Evolutionary conservation across 495 filamentous ascomycete genomes (phyloP).

Genomic region (Parathielavia appendiculata): DNA sequence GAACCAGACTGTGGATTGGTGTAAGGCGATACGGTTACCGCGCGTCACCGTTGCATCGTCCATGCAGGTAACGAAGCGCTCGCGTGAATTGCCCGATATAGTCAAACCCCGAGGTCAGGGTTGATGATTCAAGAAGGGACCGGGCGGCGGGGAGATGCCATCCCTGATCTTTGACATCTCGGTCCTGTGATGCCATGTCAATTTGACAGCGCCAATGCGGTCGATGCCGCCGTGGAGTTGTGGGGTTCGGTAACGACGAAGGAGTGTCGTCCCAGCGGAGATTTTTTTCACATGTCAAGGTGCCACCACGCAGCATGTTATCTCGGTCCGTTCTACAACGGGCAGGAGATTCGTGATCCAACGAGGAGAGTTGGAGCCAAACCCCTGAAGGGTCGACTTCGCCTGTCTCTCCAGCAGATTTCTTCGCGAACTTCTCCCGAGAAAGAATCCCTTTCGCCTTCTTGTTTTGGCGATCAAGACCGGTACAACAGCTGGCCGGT

Average conservation of each 20-base stretch:
- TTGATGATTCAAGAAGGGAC: neutral
- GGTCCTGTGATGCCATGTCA: neutral
- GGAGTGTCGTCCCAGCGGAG: neutral
- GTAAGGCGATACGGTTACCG: neutral
- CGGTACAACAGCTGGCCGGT: neutral
- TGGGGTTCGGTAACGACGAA: no score
- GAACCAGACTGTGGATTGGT: no score
- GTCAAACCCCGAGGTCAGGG: neutral
- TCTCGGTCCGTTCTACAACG: neutral
- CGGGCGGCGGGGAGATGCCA: neutral
- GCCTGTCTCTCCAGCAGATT: neutral
- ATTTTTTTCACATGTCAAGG: neutral
- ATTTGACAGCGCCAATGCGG: constrained; percentile 4
- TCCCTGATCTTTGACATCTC: neutral
- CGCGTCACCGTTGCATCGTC: neutral
- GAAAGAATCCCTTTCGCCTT: neutral
- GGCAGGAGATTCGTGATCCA: neutral
- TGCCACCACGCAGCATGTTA: neutral
- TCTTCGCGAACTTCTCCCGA: neutral
- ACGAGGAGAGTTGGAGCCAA: neutral
- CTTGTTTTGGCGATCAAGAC: neutral
- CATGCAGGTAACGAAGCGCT: constrained; percentile 1
- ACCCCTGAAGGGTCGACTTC: neutral
- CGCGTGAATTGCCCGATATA: constrained; percentile 6
- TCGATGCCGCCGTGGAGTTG: constrained; percentile 4